Evolutionary conservation across 495 filamentous ascomycete genomes (phyloP), one percentile per base, ranked within the genome.

Genomic region (Tuber indicum): DNA sequence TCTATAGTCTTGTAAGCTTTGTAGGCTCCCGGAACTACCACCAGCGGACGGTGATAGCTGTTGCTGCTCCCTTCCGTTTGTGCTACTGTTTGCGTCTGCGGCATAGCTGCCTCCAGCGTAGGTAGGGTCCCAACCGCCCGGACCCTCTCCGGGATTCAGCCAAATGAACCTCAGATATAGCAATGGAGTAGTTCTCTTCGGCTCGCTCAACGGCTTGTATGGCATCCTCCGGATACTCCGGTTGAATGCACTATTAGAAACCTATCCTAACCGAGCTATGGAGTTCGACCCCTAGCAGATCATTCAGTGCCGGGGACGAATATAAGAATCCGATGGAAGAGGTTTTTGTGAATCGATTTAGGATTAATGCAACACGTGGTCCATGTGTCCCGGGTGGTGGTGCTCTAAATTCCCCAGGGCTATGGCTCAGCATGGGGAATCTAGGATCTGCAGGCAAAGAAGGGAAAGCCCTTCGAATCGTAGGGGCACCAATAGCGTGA

Each of bases 131-230:
- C 84, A 82, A 70, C 84, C 85, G 39, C 49, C 74, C 7, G 17
- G 75, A 49, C 43, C 80, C 74, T 81, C 79, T 74, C 88, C 87
- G 43, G 93, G 93, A 84, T 96, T 91, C 47, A 92, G 88, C 83
- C 91, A 94, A 88, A 90, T 93, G 82, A 97, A 97, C n/a, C 94
- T 91, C 73, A 97, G 87, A 80, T 97, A 97, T 32, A 21, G 94
- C 93, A 79, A 97, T 96, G 19, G 94, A 96, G 79, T 96, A 93
- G 80, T 97, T 96, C n/a, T 90, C 91, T 83, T 97, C 96, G 10
- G 94, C 94, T 79, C 90, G 91, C 82, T 96, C 93, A 69, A 97
- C 84, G 79, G 91, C 93, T 76, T 89, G 88, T 19, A 94, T 88
- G 21, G 92, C 93, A 79, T 94, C 91, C 21, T 87, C 85, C 39